These are phyloP conservation scores for Chaetothyriales sp. DNA, from an alignment of 2,329 filamentous ascomycete species.

Conservation along the genomic window DNA sequence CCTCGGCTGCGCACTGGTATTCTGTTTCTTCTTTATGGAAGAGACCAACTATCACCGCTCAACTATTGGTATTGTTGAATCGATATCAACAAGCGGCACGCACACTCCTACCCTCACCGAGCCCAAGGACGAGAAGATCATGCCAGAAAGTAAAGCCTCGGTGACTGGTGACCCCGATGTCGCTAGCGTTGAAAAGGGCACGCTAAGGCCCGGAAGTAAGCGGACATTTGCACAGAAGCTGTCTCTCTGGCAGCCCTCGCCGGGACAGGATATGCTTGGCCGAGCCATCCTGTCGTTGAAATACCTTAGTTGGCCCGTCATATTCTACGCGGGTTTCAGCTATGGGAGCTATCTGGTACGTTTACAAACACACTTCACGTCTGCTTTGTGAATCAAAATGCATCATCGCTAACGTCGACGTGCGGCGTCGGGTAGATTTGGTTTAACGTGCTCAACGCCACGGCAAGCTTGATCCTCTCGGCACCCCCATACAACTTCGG, in stretches of 20 bases:
- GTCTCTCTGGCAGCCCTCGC: conserved; percentile 6
- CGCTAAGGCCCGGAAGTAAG: not conserved
- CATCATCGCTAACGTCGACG: no score
- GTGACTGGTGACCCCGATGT: no score
- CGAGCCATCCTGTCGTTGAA: conserved; percentile 6
- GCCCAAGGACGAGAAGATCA: conserved; percentile 2
- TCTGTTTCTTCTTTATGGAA: conserved; percentile 16
- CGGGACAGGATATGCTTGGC: conserved; percentile 2
- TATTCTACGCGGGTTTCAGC: conserved; percentile 27
- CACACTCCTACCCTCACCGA: no score
- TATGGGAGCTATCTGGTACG: conserved; percentile 27
- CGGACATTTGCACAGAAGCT: conserved; percentile 10
- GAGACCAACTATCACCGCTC: conserved; percentile 13
- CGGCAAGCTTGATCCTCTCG: conserved; percentile 27
- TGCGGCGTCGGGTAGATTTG: no score
- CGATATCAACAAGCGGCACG: no score
- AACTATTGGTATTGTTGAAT: conserved; percentile 1
- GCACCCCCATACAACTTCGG: conserved; percentile 27
- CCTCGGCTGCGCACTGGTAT: conserved; percentile 8
- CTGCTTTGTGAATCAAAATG: conserved; percentile 6
- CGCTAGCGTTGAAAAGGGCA: no score
- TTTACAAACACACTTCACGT: not conserved
- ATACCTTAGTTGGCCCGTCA: conserved; percentile 23
- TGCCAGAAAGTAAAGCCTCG: not conserved
- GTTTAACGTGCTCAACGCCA: conserved; percentile 33